Base-by-base conservation (phyloP, 2,329 filamentous ascomycete species). In the Zymoseptoria passerinii region DNA sequence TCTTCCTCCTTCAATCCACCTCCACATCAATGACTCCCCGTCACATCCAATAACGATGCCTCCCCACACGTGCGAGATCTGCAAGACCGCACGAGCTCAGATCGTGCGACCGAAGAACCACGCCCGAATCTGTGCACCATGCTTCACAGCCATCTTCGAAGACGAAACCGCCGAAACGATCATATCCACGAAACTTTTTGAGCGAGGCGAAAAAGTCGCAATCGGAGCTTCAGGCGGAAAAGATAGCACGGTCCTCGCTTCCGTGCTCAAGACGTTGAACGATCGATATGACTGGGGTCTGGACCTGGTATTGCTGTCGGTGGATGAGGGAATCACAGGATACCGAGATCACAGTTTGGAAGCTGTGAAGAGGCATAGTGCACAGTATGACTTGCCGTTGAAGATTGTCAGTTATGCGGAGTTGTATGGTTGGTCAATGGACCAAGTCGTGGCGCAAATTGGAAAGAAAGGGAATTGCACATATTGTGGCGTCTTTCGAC, bases 391-490 rank as follows among this genome's bases (percentile, higher is more conserved):
- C 1, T 95, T 99, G 87, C 85, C 89, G 0, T 77, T 99, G 53
- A 89, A 90, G 67, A 95, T 99, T 57, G 84, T 99, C 53, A 91
- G 92, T 53, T 99, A 99, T 69, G 87, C 87, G 56, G 89, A 96
- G 69, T 79, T 99, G 8, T 99, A 99, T 72, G 94, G 92, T 8
- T 99, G 94, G 94, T 96, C 92, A 0, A 99, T 99, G 94, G 94
- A 99, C 70, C 90, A 97, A 70, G 94, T 99, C 8, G 95, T 99
- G 3, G 89, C 92, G 68, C 90, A 92, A 52, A 89, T 99, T 54
- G 94, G 94, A 13, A 97, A 96, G 77, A 97, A 96, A 74, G 92
- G 92, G 28, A 99, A 99, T 74, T 99, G 94, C 80, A 99, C 95
- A 28, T 99, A 99, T 70, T 99, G 94, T 70, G 94, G 94, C 13